Percentiles rank a stretch among this genome's conserved stretches.
Evolutionary conservation across 768 basidiomycete genomes (phyloP).

Genomic region (Tylopilus sp.): DNA sequence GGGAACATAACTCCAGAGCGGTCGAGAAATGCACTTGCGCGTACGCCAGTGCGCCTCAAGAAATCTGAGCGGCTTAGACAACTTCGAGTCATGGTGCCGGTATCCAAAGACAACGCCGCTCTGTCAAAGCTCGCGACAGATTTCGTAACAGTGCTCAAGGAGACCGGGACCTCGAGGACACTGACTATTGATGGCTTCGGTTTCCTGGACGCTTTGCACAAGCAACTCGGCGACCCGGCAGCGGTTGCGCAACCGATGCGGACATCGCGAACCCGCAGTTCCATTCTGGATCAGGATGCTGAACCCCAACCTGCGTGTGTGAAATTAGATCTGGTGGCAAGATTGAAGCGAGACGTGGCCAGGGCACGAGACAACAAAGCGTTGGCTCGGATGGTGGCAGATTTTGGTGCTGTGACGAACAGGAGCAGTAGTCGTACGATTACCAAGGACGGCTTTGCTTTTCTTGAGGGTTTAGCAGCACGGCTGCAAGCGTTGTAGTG

Average conservation of each 20-base stretch:
- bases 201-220: constrained; percentile 67
- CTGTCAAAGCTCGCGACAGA: constrained; percentile 54
- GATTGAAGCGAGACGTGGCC: constrained; percentile 52
- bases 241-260: constrained; percentile 54
- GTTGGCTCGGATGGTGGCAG: constrained; percentile 62
- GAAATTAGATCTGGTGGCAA: constrained; percentile 58
- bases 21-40: constrained; percentile 22
- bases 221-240: constrained; percentile 68
- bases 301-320: constrained; percentile 47
- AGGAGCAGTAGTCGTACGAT: constrained; percentile 65
- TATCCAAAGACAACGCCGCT: constrained; percentile 51
- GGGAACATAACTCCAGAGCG: constrained; percentile 26
- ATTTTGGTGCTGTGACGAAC: constrained; percentile 69
- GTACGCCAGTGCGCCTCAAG: constrained; percentile 32
- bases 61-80: constrained; percentile 48
- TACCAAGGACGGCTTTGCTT: constrained; percentile 74
- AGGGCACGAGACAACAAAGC: constrained; percentile 49
- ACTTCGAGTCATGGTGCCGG: constrained; percentile 41
- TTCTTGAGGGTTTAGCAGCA: constrained; percentile 58
- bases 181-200: constrained; percentile 68
- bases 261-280: constrained; percentile 39
- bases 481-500: constrained; percentile 39
- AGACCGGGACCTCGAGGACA: constrained; percentile 61
- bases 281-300: constrained; percentile 37
- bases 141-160: constrained; percentile 55